Evolutionary conservation across 257 asterid genomes (phyloP).

Genomic region (Fraxinus cuspidata): DNA sequence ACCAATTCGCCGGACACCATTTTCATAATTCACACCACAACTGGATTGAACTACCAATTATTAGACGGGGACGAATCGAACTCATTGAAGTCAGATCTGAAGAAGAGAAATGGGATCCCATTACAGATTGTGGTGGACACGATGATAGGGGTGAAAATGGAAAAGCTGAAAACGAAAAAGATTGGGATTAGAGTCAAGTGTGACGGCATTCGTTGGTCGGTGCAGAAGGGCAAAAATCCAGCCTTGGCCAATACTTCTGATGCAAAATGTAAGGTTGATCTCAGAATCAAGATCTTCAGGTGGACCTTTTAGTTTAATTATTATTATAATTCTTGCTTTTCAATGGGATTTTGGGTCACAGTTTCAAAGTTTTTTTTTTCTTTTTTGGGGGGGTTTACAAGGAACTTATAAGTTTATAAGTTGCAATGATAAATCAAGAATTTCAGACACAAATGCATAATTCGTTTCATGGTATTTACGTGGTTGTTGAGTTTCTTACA

Average conservation of each 20-base stretch:
- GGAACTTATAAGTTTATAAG: background rate
- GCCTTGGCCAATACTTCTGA: constrained; percentile 30
- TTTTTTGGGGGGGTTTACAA: no score
- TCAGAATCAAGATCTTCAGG: constrained; percentile 50
- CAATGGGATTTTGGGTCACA: background rate
- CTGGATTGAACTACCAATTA: constrained; percentile 6
- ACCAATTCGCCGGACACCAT: constrained; percentile 13
- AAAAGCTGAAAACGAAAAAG: constrained; percentile 26
- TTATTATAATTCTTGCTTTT: background rate
- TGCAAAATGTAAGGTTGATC: constrained; percentile 47
- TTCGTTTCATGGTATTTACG: background rate
- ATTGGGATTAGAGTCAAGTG: constrained; percentile 30
- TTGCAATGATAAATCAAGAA: background rate
- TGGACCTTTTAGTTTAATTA: constrained; percentile 37
- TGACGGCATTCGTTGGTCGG: constrained; percentile 30
- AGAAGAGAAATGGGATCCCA: constrained; percentile 26
- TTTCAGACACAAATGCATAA: background rate
- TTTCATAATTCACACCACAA: constrained; percentile 19
- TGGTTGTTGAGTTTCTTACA: no score
- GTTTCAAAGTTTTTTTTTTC: no score
- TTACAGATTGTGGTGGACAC: constrained; percentile 34
- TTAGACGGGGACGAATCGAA: constrained; percentile 25
- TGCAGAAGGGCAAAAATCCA: constrained; percentile 38
- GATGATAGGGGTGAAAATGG: constrained; percentile 28
- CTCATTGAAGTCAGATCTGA: constrained; percentile 25